Evolutionary conservation across 768 basidiomycete species (phyloP).

Genomic region (Harrya chromipes): DNA sequence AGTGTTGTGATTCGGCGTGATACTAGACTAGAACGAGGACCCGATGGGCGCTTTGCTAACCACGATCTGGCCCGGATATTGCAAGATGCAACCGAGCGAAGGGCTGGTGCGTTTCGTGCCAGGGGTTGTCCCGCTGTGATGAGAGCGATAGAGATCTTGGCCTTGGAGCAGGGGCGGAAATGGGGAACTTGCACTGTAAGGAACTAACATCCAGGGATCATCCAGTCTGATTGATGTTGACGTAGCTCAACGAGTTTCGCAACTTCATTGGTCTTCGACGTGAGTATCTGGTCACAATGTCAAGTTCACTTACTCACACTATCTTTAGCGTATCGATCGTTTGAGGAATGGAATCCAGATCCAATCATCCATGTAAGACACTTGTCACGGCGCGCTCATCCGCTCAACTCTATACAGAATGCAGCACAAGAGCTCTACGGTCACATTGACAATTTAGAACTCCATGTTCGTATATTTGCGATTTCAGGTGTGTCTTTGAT

Average conservation of each 20-base stretch:
- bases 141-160: conserved; percentile 65
- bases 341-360: conserved; percentile 73
- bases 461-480: conserved; percentile 51
- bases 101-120: conserved; percentile 64
- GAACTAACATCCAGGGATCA: conserved; percentile 1
- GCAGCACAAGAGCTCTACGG: conserved; percentile 65
- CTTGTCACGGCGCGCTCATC: neutral
- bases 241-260: conserved; percentile 66
- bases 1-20: neutral
- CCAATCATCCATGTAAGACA: conserved; percentile 49
- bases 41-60: conserved; percentile 58
- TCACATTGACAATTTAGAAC: conserved; percentile 75
- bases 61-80: conserved; percentile 59
- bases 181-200: conserved; percentile 75
- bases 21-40: conserved; percentile 48
- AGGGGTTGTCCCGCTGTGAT: conserved; percentile 66
- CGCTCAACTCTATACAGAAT: conserved; percentile 34
- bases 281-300: conserved; percentile 27
- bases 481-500: neutral
- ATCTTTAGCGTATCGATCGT: conserved; percentile 52
- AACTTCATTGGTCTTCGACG: conserved; percentile 69
- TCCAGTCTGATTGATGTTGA: neutral
- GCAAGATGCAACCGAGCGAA: conserved; percentile 55
- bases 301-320: conserved; percentile 3
- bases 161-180: conserved; percentile 59